Evolutionary conservation across 805 yeast species (phyloP).

Genomic region (Suhomyces faveliae): DNA sequence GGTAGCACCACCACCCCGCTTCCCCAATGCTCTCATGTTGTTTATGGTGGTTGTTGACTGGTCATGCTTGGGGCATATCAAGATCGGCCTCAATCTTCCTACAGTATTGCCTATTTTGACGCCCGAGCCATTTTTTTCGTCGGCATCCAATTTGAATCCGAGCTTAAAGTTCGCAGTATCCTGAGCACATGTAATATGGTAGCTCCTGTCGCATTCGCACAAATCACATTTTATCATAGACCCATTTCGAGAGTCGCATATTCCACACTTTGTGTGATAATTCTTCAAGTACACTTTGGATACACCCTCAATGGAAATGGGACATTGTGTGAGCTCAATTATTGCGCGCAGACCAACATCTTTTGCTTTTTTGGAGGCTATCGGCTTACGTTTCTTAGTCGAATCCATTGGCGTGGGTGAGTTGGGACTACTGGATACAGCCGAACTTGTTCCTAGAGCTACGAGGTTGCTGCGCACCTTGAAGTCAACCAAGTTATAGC

Average conservation of each 20-base stretch:
- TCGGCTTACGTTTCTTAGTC: neutral
- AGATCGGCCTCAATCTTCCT: slow-evolving; percentile 46
- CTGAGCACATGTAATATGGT: slow-evolving; percentile 62
- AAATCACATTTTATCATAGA: slow-evolving; percentile 46
- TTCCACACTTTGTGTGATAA: slow-evolving; percentile 37
- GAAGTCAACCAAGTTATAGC: slow-evolving; percentile 33
- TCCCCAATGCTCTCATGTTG: slow-evolving; percentile 30
- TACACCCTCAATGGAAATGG: slow-evolving; percentile 28
- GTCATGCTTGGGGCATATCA: slow-evolving; percentile 44
- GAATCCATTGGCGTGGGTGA: neutral
- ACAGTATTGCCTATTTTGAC: slow-evolving; percentile 22
- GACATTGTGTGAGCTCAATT: slow-evolving; percentile 16
- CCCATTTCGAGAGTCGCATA: slow-evolving; percentile 50
- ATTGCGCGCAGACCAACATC: slow-evolving; percentile 1
- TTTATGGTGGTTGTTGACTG: slow-evolving; percentile 19
- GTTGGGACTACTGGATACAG: neutral
- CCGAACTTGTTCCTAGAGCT: neutral
- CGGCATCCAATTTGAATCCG: slow-evolving; percentile 50
- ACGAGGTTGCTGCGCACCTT: neutral
- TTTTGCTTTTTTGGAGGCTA: neutral
- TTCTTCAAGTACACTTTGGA: slow-evolving; percentile 28
- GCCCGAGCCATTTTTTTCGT: slow-evolving; percentile 12
- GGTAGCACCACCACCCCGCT: slow-evolving; percentile 19
- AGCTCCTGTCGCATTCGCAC: slow-evolving; percentile 33
- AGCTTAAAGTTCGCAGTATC: slow-evolving; percentile 42